A percentile compares a stretch with the other conserved stretches of the same genome.
These are phyloP conservation scores for Ceratocystis alfenasii DNA, from an alignment of 2,329 filamentous ascomycete species.

Conservation along the genomic window DNA sequence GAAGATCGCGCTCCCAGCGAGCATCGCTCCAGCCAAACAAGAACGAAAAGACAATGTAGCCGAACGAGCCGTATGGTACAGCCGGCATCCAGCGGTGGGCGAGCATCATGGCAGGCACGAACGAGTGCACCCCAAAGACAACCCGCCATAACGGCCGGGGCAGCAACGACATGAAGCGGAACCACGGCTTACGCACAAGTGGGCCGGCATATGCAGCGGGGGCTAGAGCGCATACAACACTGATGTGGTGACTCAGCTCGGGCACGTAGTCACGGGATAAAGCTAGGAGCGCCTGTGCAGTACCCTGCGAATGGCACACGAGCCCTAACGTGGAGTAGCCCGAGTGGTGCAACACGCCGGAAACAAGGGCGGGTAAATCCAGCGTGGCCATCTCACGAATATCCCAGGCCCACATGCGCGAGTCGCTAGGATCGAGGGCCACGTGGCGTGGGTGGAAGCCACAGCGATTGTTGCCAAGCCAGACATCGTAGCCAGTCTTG, in stretches of 20 bases:
- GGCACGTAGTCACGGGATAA: constrained; percentile 83
- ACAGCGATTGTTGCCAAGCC: constrained; percentile 88
- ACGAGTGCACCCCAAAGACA: constrained; percentile 83
- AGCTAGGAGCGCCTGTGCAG: constrained; percentile 75
- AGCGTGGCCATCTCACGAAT: constrained; percentile 87
- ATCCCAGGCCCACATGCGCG: constrained; percentile 95
- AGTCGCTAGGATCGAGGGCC: constrained; percentile 58
- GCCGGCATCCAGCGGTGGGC: constrained; percentile 59
- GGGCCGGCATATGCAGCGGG: constrained; percentile 85
- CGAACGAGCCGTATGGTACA: constrained; percentile 62
- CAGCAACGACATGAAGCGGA: constrained; percentile 63
- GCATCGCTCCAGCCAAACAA: constrained; percentile 78
- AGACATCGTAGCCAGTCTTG: constrained; percentile 87
- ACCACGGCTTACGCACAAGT: constrained; percentile 74
- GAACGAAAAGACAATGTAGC: constrained; percentile 81
- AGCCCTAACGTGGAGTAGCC: constrained; percentile 46
- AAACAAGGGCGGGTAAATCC: constrained; percentile 70
- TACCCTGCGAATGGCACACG: constrained; percentile 82
- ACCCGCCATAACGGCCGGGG: constrained; percentile 58
- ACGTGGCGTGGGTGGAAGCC: constrained; percentile 70
- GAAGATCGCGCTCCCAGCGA: constrained; percentile 70
- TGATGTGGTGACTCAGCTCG: constrained; percentile 68
- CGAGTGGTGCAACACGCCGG: constrained; percentile 68
- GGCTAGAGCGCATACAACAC: constrained; percentile 81
- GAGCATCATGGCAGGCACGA: constrained; percentile 86